Conservation (phyloP, 129 eudicot genomes). For the Helichrysum umbraculigerum region DNA sequence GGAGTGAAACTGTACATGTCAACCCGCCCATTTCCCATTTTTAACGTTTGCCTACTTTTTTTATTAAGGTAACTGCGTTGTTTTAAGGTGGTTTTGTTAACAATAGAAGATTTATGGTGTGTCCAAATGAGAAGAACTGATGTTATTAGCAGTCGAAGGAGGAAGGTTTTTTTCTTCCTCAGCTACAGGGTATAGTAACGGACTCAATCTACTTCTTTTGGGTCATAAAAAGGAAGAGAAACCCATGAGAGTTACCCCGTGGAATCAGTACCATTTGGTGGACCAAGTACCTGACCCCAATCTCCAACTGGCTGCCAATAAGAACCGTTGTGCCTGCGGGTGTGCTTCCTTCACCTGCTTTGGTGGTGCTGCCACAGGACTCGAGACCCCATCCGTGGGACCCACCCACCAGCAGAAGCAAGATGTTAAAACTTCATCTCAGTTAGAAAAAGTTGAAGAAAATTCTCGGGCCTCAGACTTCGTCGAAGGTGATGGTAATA, state of each 20-base stretch:
- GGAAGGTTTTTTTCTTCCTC: slow-evolving; percentile 98
- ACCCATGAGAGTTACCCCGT: slow-evolving; percentile 95
- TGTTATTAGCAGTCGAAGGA: slow-evolving; percentile 98
- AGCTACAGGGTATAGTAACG: slow-evolving; percentile 91
- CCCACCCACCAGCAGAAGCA: slow-evolving; percentile 47
- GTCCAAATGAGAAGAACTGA: slow-evolving; percentile 80
- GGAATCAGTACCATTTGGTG: slow-evolving; percentile 93
- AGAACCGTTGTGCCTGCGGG: slow-evolving; percentile 71
- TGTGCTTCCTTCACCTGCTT: slow-evolving; percentile 85
- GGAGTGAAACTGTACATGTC: background rate
- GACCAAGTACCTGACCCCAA: slow-evolving; percentile 63
- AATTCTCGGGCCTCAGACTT: slow-evolving; percentile 18
- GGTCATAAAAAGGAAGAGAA: slow-evolving; percentile 86
- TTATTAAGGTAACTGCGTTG: slow-evolving; percentile 22
- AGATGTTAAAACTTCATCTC: slow-evolving; percentile 33
- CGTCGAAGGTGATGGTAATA: slow-evolving; percentile 39
- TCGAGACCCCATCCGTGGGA: slow-evolving; percentile 70
- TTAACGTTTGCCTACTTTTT: slow-evolving; percentile 8
- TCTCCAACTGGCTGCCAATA: slow-evolving; percentile 81
- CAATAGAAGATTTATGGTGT: slow-evolving; percentile 38
- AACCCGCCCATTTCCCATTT: background rate
- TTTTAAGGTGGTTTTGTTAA: background rate
- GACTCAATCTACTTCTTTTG: slow-evolving; percentile 78
- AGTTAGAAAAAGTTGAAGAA: slow-evolving; percentile 44
- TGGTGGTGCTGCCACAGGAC: slow-evolving; percentile 74